Evolutionary conservation across 2,329 filamentous ascomycete species (phyloP).

Genomic region (Penicillium sp.): DNA sequence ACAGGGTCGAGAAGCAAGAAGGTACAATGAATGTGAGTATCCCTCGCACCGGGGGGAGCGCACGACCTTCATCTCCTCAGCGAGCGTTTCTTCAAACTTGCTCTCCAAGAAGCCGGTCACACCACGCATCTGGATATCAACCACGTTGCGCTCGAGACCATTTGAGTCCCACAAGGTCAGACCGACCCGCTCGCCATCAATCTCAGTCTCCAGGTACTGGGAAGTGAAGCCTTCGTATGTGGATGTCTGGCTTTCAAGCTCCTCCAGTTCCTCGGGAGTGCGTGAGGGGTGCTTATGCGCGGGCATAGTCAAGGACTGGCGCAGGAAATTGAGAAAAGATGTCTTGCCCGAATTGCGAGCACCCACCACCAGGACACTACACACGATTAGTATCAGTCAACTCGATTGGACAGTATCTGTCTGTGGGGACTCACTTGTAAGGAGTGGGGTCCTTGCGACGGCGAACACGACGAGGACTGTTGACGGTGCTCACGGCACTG

Average conservation of each 20-base stretch:
- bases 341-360: constrained; percentile 88
- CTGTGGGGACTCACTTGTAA: constrained; percentile 80
- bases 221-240: constrained; percentile 69
- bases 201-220: constrained; percentile 89
- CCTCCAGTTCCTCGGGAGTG: constrained; percentile 57
- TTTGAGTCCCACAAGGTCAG: constrained; percentile 96
- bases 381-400: neutral
- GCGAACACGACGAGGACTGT: constrained; percentile 86
- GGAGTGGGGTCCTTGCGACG: constrained; percentile 96
- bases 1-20: constrained; percentile 88
- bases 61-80: constrained; percentile 95
- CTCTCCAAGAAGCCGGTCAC: constrained; percentile 91
- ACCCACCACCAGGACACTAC: constrained; percentile 84
- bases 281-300: constrained; percentile 66
- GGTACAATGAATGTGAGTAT: constrained; percentile 95
- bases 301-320: constrained; percentile 79
- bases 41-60: constrained; percentile 88
- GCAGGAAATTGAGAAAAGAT: constrained; percentile 93
- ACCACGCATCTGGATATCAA: constrained; percentile 89
- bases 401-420: too few relatives aligned
- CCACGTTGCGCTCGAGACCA: constrained; percentile 89
- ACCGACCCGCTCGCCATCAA: constrained; percentile 86
- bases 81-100: constrained; percentile 97
- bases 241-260: constrained; percentile 55
- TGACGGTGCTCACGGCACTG: constrained; percentile 84